Base-by-base conservation (phyloP, 1,284 basidiomycete genomes). In the Pseudozyma flocculosa region DNA sequence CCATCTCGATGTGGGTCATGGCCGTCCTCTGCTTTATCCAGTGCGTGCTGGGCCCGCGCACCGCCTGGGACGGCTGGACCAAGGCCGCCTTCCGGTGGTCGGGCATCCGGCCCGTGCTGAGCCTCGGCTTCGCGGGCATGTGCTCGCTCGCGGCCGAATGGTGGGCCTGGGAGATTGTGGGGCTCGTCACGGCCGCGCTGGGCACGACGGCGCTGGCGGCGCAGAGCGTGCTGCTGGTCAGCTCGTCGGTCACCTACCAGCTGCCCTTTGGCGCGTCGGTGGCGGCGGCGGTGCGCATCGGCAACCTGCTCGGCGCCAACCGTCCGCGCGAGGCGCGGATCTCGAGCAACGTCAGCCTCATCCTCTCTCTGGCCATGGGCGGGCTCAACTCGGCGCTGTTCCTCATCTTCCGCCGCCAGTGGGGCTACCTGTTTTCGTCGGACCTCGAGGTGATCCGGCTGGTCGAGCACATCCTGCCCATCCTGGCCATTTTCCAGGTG, bases 151-250 rank as follows among this genome's bases (percentile, higher is more conserved):
- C 88, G 1, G 85, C 85, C 10, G 90, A 93, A 75, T 93, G 90
- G 91, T 92, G 90, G 89, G 86, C 87, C 34, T 92, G 90, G 90
- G 90, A 92, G 82, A 68, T 85, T 78, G 36, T 88, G 85, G 42
- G 65, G 21, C 54, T 68, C 7, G 60, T 65, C 23, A 75, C 71
- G 18, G 59, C 60, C 41, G 50, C 57, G 26, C 68, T 78, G 15
- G 78, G 78, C 26, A 79, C 83, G 0, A 79, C 80, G 2, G 77
- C 80, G 1, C 78, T 85, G 2, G 84, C 84, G 0, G 81, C 83
- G 13, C 83, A 90, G 71, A 88, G 86, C 2, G 85, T 90, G 1
- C 79, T 90, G 14, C 80, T 90, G 2, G 84, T 87, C 9, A 88
- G 85, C 47, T 84, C 82, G 23, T 80, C 46, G 87, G 89, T 87